Percentiles rank a stretch among this genome's conserved stretches.
These are phyloP conservation scores for Phytopythium helicoides DNA, from an alignment of 352 stramenopile species.

Conservation along the genomic window DNA sequence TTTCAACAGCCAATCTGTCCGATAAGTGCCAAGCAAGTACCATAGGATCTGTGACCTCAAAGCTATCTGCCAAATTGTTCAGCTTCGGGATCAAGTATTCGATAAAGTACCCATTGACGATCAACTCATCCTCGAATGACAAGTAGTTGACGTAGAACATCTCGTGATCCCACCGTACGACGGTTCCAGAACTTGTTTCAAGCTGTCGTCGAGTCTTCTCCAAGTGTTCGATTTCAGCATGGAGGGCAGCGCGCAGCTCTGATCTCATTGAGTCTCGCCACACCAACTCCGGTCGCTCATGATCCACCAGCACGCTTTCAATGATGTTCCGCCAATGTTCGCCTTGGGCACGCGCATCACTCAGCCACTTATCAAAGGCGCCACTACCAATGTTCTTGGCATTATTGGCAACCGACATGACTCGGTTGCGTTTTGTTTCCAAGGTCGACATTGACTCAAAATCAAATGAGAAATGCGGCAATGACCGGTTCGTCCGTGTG, in stretches of 20 bases:
- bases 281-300: slow-evolving; percentile 71
- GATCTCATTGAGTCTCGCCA: slow-evolving; percentile 66
- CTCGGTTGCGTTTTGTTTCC: slow-evolving; percentile 43
- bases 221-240: slow-evolving; percentile 39
- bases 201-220: slow-evolving; percentile 10
- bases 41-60: slow-evolving; percentile 69
- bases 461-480: slow-evolving; percentile 70
- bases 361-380: slow-evolving; percentile 62
- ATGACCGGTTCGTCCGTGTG: slow-evolving; percentile 40
- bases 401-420: slow-evolving; percentile 31
- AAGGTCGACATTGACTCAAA: slow-evolving; percentile 37
- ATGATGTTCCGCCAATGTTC: slow-evolving; percentile 78
- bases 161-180: slow-evolving; percentile 69
- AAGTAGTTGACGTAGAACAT: slow-evolving; percentile 78
- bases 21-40: slow-evolving; percentile 81
- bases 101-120: slow-evolving; percentile 83
- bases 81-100: slow-evolving; percentile 70
- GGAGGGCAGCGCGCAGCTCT: slow-evolving; percentile 57
- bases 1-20: slow-evolving; percentile 62
- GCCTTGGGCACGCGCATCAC: slow-evolving; percentile 60
- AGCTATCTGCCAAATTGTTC: slow-evolving; percentile 54
- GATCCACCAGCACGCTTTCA: slow-evolving; percentile 42
- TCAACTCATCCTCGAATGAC: slow-evolving; percentile 69
- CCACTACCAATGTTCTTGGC: slow-evolving; percentile 32
- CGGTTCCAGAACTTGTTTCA: slow-evolving; percentile 14